Evolutionary conservation across 176 grass and related monocot genomes (phyloP).

Genomic region (Otatea glauca): DNA sequence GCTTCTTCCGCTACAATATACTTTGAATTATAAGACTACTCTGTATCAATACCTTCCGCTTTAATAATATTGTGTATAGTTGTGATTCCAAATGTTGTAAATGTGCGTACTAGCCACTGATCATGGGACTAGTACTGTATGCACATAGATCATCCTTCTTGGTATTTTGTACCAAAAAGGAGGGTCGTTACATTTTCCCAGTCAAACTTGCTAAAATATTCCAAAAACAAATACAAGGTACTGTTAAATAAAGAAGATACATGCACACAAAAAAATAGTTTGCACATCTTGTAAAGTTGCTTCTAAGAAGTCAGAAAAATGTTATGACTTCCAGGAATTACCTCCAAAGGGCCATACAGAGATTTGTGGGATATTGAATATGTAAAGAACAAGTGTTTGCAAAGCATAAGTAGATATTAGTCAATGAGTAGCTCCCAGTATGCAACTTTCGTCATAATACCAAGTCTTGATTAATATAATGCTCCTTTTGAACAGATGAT

Average conservation of each 20-base stretch:
- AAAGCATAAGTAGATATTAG: conserved; percentile 89
- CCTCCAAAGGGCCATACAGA: conserved; percentile 64
- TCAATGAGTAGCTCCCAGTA: conserved; percentile 65
- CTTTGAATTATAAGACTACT: no score
- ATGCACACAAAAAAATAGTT: background rate
- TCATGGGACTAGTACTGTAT: no score
- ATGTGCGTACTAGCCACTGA: no score
- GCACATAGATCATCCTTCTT: no score
- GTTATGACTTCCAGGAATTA: conserved; percentile 37
- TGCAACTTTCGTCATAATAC: conserved; percentile 79
- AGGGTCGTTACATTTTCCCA: no score
- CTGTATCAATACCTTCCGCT: no score
- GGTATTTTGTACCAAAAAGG: no score
- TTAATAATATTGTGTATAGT: no score
- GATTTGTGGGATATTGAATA: conserved; percentile 77
- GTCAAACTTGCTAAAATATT: conserved; percentile 91
- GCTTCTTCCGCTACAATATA: no score
- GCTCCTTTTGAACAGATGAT: conserved; percentile 89
- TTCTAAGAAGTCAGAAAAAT: conserved; percentile 1
- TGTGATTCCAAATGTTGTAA: no score
- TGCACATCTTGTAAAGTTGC: background rate
- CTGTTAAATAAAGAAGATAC: conserved; percentile 48
- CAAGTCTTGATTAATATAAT: conserved; percentile 90
- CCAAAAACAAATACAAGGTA: conserved; percentile 77
- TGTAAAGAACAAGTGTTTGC: conserved; percentile 70